Evolutionary conservation across 148 eudicot genomes (phyloP).

Genomic region (Chenopodium quinoa): DNA sequence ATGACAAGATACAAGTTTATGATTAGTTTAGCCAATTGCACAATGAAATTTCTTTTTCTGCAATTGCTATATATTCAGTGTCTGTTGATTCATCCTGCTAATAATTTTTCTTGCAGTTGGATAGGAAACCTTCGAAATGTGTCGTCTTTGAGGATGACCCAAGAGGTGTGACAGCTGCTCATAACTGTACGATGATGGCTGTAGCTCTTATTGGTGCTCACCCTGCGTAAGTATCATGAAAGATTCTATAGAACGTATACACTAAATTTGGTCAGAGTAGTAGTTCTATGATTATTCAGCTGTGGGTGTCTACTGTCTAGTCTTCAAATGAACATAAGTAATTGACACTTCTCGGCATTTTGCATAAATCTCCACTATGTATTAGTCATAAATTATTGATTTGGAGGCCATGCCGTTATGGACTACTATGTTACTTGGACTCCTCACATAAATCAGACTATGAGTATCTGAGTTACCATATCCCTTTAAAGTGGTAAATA

Average conservation of each 20-base stretch:
- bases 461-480: not conserved
- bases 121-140: slow-evolving; percentile 91
- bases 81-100: not conserved
- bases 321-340: not conserved
- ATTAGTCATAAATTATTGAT: not conserved
- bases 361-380: not conserved
- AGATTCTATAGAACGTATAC: too few species aligned
- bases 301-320: not conserved
- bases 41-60: not conserved
- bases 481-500: too few species aligned
- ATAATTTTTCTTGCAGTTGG: slow-evolving; percentile 62
- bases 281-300: too few species aligned
- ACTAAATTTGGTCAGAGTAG: not conserved
- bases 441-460: not conserved
- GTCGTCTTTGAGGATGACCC: slow-evolving; percentile 96
- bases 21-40: not conserved
- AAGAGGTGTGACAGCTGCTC: slow-evolving; percentile 95
- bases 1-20: not conserved
- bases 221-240: slow-evolving; percentile 66
- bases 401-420: not conserved
- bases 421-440: not conserved
- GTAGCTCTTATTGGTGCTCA: slow-evolving; percentile 85
- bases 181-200: slow-evolving; percentile 99
- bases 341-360: not conserved
- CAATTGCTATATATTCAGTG: not conserved